Percentiles rank a stretch among this genome's conserved stretches.
phyloP scores from a whole-genome alignment of 208 protist species.

The Blastocrithidia nonstop region DNA sequence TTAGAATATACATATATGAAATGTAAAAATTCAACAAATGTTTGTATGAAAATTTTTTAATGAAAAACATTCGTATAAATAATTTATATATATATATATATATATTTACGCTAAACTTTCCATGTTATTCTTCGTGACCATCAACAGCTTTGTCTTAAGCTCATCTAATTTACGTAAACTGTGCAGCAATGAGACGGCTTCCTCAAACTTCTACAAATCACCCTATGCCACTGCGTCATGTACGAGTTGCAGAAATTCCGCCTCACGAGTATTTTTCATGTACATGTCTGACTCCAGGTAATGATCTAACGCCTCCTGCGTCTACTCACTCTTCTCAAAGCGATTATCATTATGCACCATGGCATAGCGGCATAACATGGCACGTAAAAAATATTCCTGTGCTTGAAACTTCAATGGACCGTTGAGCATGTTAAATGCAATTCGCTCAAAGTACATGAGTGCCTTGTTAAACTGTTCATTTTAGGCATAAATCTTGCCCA shows the following conservation, averaged over 20 bases:
- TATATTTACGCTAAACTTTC: conserved; percentile 35
- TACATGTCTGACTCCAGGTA: conserved; percentile 52
- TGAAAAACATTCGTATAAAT: not conserved
- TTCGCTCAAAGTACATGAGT: conserved; percentile 65
- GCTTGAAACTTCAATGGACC: conserved; percentile 72
- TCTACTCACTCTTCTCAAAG: conserved; percentile 46
- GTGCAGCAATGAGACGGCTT: conserved; percentile 50
- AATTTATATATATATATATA: no score
- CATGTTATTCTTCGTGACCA: conserved; percentile 76
- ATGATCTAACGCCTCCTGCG: conserved; percentile 38
- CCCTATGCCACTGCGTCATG: conserved; percentile 47
- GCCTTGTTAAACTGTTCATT: conserved; percentile 67
- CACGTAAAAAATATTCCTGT: conserved; percentile 73
- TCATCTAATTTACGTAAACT: conserved; percentile 67
- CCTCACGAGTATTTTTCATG: conserved; percentile 67
- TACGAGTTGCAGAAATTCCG: conserved; percentile 48
- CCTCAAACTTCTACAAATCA: conserved; percentile 69
- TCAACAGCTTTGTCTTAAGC: conserved; percentile 73
- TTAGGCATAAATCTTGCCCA: conserved; percentile 64
- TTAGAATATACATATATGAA: conserved; percentile 3
- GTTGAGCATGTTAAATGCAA: conserved; percentile 43
- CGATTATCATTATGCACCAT: conserved; percentile 62
- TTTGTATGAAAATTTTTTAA: conserved; percentile 1
- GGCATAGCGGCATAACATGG: conserved; percentile 69
- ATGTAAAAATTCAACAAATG: conserved; percentile 1